Conservation (phyloP, 2,329 filamentous ascomycete species). For the Rutstroemia sp. region DNA sequence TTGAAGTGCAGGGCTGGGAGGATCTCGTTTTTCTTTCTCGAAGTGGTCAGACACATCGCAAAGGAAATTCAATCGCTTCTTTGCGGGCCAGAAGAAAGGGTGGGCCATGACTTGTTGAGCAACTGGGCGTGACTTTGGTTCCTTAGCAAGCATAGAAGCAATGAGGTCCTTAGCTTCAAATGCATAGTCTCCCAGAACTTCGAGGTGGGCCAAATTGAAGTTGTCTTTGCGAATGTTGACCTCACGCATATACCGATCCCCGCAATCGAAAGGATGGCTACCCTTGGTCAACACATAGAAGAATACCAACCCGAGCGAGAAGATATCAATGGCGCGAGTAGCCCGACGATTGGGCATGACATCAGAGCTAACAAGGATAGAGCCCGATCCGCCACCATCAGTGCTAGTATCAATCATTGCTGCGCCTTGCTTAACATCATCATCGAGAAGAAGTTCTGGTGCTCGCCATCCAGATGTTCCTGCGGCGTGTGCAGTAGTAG, state of each 20-base stretch:
- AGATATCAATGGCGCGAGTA: constrained; percentile 94
- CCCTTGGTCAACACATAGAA: constrained; percentile 97
- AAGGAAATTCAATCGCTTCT: constrained; percentile 85
- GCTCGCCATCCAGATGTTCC: constrained; percentile 96
- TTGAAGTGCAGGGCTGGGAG: constrained; percentile 60
- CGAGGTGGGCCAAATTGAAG: constrained; percentile 62
- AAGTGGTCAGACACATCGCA: constrained; percentile 96
- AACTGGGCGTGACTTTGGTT: constrained; percentile 55
- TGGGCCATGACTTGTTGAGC: constrained; percentile 79
- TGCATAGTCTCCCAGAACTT: constrained; percentile 72
- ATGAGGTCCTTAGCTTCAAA: constrained; percentile 86
- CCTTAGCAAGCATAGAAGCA: constrained; percentile 60
- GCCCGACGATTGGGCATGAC: constrained; percentile 65
- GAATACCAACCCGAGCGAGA: constrained; percentile 95
- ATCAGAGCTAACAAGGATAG: constrained; percentile 49
- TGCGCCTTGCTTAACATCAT: constrained; percentile 51
- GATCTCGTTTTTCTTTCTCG: constrained; percentile 83
- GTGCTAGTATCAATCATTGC: constrained; percentile 43
- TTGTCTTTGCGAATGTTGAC: constrained; percentile 93
- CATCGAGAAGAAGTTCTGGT: constrained; percentile 81
- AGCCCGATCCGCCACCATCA: constrained; percentile 55
- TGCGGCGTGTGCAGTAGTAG: constrained; percentile 86
- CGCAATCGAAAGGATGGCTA: constrained; percentile 86
- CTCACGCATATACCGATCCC: constrained; percentile 90
- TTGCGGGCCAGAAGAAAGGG: constrained; percentile 92